These are phyloP conservation scores for Beta vulgaris DNA, from an alignment of 148 eudicot genomes.

Conservation along the genomic window DNA sequence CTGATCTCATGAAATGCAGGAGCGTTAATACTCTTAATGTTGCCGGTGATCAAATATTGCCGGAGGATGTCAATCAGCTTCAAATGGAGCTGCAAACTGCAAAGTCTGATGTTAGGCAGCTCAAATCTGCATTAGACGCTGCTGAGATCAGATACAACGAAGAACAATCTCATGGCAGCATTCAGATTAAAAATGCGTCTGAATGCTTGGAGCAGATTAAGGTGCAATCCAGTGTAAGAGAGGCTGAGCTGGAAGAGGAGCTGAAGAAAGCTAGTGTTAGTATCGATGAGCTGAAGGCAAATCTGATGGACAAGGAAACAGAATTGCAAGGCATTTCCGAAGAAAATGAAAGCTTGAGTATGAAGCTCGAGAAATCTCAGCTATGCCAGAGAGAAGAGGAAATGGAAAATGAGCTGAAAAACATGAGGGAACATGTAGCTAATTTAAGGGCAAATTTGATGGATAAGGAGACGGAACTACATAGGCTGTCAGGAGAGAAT, in stretches of 20 bases:
- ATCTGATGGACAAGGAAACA: conserved; percentile 84
- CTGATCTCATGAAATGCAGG: conserved; percentile 19
- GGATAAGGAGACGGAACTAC: conserved; percentile 57
- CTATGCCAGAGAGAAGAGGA: conserved; percentile 38
- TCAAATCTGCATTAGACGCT: conserved; percentile 52
- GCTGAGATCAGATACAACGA: conserved; percentile 58
- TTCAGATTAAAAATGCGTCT: conserved; percentile 38
- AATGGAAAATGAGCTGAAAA: conserved; percentile 41
- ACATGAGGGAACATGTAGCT: conserved; percentile 33
- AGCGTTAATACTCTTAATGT: conserved; percentile 5
- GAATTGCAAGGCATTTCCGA: conserved; percentile 68
- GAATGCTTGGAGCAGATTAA: conserved; percentile 43
- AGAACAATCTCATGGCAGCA: conserved; percentile 40
- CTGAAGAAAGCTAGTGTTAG: conserved; percentile 43
- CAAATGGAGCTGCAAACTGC: conserved; percentile 43
- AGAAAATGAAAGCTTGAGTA: conserved; percentile 56
- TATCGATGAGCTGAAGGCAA: conserved; percentile 65
- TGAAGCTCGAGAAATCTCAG: conserved; percentile 38
- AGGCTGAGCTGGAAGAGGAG: conserved; percentile 59
- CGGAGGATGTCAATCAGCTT: conserved; percentile 32
- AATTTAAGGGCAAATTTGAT: conserved; percentile 46
- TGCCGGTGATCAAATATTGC: conserved; percentile 12
- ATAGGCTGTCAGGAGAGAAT: conserved; percentile 49
- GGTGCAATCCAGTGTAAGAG: conserved; percentile 41
- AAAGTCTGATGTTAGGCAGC: conserved; percentile 44